Evolutionary conservation across 331 rosid genomes (phyloP).

Genomic region (Quercus phellos): DNA sequence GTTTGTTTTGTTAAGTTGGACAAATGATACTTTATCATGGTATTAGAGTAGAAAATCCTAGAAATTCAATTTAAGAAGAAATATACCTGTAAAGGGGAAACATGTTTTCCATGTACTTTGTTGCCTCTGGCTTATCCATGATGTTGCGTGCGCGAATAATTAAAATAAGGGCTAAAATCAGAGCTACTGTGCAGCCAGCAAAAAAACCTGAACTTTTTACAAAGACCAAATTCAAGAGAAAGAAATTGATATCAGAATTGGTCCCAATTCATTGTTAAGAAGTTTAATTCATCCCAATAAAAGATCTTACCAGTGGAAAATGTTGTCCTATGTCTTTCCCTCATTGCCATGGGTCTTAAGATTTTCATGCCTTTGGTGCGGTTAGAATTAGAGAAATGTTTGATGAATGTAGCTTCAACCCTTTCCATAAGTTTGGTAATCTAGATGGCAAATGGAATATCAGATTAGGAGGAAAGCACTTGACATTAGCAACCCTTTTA

Average conservation of each 20-base stretch:
- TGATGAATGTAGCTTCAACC: slow-evolving; percentile 59
- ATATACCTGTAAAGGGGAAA: slow-evolving; percentile 66
- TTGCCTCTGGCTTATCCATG: slow-evolving; percentile 20
- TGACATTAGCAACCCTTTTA: too few species aligned
- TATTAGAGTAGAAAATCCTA: too few species aligned
- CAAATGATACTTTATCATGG: too few species aligned
- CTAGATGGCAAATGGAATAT: slow-evolving; percentile 19
- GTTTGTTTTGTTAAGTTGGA: too few species aligned
- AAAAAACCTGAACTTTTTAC: slow-evolving; percentile 46
- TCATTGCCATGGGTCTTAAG: slow-evolving; percentile 55
- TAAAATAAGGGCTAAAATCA: slow-evolving; percentile 42
- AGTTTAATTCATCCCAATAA: neutral
- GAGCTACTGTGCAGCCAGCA: slow-evolving; percentile 58
- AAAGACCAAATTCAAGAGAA: neutral
- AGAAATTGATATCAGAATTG: neutral
- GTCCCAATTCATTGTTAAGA: neutral
- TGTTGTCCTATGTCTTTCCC: slow-evolving; percentile 54
- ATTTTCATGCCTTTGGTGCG: slow-evolving; percentile 51
- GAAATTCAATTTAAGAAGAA: neutral
- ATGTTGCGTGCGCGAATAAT: slow-evolving; percentile 32
- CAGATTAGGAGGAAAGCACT: too few species aligned
- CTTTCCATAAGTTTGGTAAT: slow-evolving; percentile 61
- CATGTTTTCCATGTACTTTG: slow-evolving; percentile 55
- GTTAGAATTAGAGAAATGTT: slow-evolving; percentile 67
- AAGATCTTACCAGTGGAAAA: slow-evolving; percentile 49